phyloP scores from a whole-genome alignment of 768 basidiomycete species.

The Termitomyces sp. region DNA sequence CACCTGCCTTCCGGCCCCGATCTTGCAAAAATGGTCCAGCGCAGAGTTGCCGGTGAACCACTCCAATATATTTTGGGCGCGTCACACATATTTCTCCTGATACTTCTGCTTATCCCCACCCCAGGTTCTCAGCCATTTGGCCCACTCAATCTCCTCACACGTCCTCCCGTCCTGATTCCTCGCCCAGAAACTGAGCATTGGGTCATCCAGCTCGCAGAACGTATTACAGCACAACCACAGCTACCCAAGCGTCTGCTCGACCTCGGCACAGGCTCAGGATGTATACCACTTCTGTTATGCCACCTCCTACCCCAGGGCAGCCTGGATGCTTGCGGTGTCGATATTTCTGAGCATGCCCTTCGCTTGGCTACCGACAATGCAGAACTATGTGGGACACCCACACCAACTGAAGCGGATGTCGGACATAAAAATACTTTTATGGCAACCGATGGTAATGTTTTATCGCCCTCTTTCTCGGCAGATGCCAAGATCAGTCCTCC shows the following conservation, averaged over 20 bases:
- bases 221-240: conserved; percentile 33
- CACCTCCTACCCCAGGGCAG: conserved; percentile 57
- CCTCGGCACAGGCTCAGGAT: conserved; percentile 91
- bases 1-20: conserved; percentile 19
- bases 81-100: conserved; percentile 20
- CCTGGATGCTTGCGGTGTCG: conserved; percentile 59
- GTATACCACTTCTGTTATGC: conserved; percentile 85
- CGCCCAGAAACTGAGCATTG: conserved; percentile 93
- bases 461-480: conserved; percentile 42
- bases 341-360: conserved; percentile 62
- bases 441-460: conserved; percentile 37
- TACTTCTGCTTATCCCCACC: conserved; percentile 14
- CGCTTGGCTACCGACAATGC: conserved; percentile 50
- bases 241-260: conserved; percentile 60
- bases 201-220: conserved; percentile 57
- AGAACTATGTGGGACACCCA: conserved; percentile 34
- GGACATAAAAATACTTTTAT: conserved; percentile 35
- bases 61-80: conserved; percentile 89
- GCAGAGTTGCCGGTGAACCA: conserved; percentile 70
- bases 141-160: conserved; percentile 65
- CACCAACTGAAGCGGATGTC: conserved; percentile 18
- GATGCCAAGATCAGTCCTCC: conserved; percentile 37
- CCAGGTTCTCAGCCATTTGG: conserved; percentile 88
- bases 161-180: conserved; percentile 87
- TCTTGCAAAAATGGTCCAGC: conserved; percentile 47